Base-by-base conservation (phyloP, 257 asterid genomes). In the Forsythia suspensa region DNA sequence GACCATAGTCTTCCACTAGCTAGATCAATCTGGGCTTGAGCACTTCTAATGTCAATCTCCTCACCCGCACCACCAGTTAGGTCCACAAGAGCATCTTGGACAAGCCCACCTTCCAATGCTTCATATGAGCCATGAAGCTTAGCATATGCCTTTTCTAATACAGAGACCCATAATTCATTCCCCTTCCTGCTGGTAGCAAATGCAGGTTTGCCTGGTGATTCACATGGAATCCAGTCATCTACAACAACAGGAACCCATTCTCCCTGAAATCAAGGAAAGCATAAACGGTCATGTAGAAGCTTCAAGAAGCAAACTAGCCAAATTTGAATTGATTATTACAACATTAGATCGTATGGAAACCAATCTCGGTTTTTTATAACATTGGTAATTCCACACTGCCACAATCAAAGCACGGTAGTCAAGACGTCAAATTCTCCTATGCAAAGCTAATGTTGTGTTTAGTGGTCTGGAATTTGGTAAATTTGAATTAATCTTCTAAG, bases 221-320 rank as follows among this genome's bases (percentile, higher is more conserved):
- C 99, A 51, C 99, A 96, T 41, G 99, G 99, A 88, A 96, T 96
- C 99, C 98, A 96, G 87, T 96, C 99, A 84, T 96, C 99, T 40
- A 96, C 97, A 16, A 96, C 96, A 67, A 96, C 98, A 13, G 98
- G 99, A 81, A 94, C 99, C 99, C 99, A 96, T 80, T 96, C 99
- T 66, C 99, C 99, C 98, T 96, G 82, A 42, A 76, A 77, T 46
- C 70, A 73, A 79, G 57, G 80, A 44, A 70, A 66, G 3, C 69
- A 63, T 63, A 63, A 63, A 63, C 3, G 70, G 13, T 18, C 11
- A 41, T 44, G 48, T n/a, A 8, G 61, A 34, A 81, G 76, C 73
- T 55, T 5, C 67, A 29, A 42, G 70, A 38, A n/a, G 46, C 43
- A 40, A 71, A 43, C 74, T 42, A 36, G 38, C 34, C 34, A 6